Conservation (phyloP, 2,329 filamentous ascomycete genomes). For the Cladobotryum protrusum region DNA sequence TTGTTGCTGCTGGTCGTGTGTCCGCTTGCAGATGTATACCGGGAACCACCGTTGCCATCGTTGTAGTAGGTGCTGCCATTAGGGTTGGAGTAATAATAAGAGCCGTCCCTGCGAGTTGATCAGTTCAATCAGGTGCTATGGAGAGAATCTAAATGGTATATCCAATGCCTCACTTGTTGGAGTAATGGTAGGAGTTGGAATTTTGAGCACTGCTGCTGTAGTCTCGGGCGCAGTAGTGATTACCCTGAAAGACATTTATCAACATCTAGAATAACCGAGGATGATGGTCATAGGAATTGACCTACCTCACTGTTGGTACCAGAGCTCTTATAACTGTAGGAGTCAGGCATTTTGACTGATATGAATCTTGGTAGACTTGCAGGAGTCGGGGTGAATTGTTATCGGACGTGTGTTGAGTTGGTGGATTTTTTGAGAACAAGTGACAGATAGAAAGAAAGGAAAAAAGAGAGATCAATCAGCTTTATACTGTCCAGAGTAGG, state of each 20-base stretch:
- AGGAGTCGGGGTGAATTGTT: background rate
- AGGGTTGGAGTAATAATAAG: constrained; percentile 68
- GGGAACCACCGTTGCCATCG: constrained; percentile 49
- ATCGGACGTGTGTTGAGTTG: background rate
- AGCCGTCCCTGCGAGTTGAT: constrained; percentile 44
- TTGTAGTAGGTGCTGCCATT: constrained; percentile 66
- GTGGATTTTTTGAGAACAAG: background rate
- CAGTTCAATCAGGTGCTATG: background rate
- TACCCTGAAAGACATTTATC: constrained; percentile 44
- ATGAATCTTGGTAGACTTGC: background rate
- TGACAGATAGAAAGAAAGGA: too few relatives aligned
- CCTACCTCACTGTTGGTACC: constrained; percentile 59
- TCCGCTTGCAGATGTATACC: constrained; percentile 53
- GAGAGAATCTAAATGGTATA: background rate
- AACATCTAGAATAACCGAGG: background rate
- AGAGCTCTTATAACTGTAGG: constrained; percentile 40
- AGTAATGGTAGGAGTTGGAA: constrained; percentile 61
- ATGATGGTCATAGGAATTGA: background rate
- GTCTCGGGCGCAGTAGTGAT: constrained; percentile 60
- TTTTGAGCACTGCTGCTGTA: constrained; percentile 52
- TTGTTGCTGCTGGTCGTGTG: constrained; percentile 3
- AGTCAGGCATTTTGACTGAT: constrained; percentile 14
- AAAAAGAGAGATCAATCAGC: too few relatives aligned
- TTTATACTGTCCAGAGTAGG: too few relatives aligned
- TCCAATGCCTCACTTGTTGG: constrained; percentile 45